Evolutionary conservation across 257 asterid genomes (phyloP).

Genomic region (Ligustrum vulgare): DNA sequence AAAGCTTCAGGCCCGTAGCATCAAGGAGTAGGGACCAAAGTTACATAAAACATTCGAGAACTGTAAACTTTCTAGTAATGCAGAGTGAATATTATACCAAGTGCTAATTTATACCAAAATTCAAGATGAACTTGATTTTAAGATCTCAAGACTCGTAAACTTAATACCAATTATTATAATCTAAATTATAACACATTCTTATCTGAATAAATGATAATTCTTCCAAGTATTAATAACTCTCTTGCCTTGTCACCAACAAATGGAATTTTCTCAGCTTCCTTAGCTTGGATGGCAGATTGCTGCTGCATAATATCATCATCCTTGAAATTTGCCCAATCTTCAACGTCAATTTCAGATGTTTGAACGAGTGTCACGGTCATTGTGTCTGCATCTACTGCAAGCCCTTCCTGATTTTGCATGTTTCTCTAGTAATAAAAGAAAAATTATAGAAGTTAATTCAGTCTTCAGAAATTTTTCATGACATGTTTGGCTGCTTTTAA

Average conservation of each 20-base stretch:
- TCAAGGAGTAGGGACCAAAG: background rate
- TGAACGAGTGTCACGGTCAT: conserved; percentile 35
- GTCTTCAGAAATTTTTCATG: background rate
- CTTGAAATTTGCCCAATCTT: conserved; percentile 60
- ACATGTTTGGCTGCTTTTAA: background rate
- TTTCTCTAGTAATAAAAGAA: conserved; percentile 22
- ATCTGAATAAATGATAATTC: conserved; percentile 7
- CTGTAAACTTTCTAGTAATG: background rate
- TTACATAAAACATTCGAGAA: background rate
- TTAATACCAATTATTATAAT: background rate
- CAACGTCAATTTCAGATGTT: conserved; percentile 49
- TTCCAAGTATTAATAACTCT: conserved; percentile 17
- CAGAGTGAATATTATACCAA: background rate
- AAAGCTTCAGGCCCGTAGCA: background rate
- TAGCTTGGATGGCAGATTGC: conserved; percentile 67
- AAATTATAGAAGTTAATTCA: background rate
- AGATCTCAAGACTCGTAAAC: background rate
- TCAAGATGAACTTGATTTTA: background rate
- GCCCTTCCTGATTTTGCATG: conserved; percentile 59
- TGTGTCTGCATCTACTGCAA: conserved; percentile 35
- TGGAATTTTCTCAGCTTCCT: conserved; percentile 67
- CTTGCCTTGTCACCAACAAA: conserved; percentile 90
- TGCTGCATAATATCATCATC: conserved; percentile 84
- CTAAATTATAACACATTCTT: background rate
- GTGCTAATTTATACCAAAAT: background rate